Evolutionary conservation across 176 grass and related monocot species (phyloP), one percentile per base, ranked within the genome.

Genomic region (Poa annua): DNA sequence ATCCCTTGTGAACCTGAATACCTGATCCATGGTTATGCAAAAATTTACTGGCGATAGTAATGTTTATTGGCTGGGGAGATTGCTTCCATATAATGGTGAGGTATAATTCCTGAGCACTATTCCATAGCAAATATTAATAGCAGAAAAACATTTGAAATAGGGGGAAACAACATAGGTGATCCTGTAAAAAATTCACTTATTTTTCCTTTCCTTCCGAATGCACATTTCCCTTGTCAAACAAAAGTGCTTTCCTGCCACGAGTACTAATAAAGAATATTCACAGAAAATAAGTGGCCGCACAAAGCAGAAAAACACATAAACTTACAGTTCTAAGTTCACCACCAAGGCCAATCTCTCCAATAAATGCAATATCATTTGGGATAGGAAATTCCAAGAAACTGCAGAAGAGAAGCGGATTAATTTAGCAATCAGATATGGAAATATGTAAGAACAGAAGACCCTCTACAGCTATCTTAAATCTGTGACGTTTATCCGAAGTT

Each of bases 371-470:
- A 68, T 95, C 92, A 88, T 95, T 93, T 76, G 96, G 96, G 68
- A 98, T 86, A 24, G 96, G 92, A 80, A 77, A 90, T 74, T 95
- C 96, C 80, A 98, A 83, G 89, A 95, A 95, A 90, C 96, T 98
- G 89, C 80, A 90, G 59, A 76, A 21, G 57, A 80, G 44, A 85
- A 70, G 66, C 50, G 11, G 47, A 6, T 63, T 45, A 17, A 10
- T 77, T 54, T 76, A 78, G n/a, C 4, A 41, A 45, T 63, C 45
- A 74, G 0, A 72, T 4, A 55, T 15, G 8, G 26, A 81, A 62
- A 85, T 24, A 57, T 54, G 26, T 21, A 74, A 12, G 0, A 60
- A 81, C 74, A 39, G 3, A 76, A 3, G 41, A 15, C 48, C 34
- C 14, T n/a, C 19, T 6, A 47, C 26, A 75, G 49, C 11, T 77